These are phyloP conservation scores for Backusella tarrabulga DNA, from an alignment of 192 early-diverging fungal species.

Conservation along the genomic window DNA sequence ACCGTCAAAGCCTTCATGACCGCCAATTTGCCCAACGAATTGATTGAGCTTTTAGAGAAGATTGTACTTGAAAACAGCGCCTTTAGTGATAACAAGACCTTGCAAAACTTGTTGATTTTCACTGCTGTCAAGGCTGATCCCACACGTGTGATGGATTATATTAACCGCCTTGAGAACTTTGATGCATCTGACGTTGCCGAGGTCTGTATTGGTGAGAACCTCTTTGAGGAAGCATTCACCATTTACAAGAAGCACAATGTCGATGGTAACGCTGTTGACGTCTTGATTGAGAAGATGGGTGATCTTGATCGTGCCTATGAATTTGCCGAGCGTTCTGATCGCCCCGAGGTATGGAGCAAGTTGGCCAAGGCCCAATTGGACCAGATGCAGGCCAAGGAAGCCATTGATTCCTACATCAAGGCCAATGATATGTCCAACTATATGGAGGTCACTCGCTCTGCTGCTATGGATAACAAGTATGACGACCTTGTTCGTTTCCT, in stretches of 20 bases:
- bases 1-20: conserved; percentile 99
- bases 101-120: conserved; percentile 97
- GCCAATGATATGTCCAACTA: conserved; percentile 91
- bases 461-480: conserved; percentile 82
- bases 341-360: conserved; percentile 92
- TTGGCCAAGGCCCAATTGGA: conserved; percentile 95
- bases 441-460: conserved; percentile 82
- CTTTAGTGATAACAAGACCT: conserved; percentile 93
- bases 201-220: conserved; percentile 83
- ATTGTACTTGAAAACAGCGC: conserved; percentile 89
- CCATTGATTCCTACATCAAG: conserved; percentile 96
- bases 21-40: conserved; percentile 91
- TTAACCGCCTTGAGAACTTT: conserved; percentile 92
- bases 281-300: conserved; percentile 90
- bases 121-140: conserved; percentile 97
- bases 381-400: conserved; percentile 86
- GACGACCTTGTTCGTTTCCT: conserved; percentile 95
- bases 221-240: conserved; percentile 95
- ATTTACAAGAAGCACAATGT: conserved; percentile 96
- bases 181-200: conserved; percentile 98
- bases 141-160: conserved; percentile 91
- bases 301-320: conserved; percentile 95
- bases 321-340: conserved; percentile 91
- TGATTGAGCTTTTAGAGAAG: conserved; percentile 97
- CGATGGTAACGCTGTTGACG: conserved; percentile 84